A percentile compares a stretch with the other conserved stretches of the same genome.
Conservation (phyloP, 192 early-diverging fungal genomes). For the Fimicolochytrium jonesii region DNA sequence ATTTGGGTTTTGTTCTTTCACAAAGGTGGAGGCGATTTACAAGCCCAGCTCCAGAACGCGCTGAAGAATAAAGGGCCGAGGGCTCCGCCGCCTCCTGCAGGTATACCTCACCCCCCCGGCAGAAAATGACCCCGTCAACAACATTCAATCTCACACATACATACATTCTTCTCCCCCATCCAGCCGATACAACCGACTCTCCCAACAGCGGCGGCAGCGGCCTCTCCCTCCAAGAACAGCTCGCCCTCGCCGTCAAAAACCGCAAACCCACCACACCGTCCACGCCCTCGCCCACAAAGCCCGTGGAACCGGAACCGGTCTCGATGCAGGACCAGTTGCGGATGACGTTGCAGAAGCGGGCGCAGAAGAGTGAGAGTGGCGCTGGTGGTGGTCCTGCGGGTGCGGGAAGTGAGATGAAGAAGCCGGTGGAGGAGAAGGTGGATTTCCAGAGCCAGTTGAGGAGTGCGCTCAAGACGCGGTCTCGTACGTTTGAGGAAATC, state of each 20-base stretch:
- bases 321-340: slow-evolving; percentile 23
- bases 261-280: slow-evolving; percentile 6
- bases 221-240: slow-evolving; percentile 11
- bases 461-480: slow-evolving; percentile 13
- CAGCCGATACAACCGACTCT: too few species aligned
- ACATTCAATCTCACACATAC: too few species aligned
- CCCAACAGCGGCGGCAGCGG: slow-evolving; percentile 5
- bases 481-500: too few species aligned
- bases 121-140: too few species aligned
- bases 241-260: background rate
- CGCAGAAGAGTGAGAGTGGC: background rate
- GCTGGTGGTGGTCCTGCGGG: background rate
- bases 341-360: slow-evolving; percentile 18
- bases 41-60: slow-evolving; percentile 12
- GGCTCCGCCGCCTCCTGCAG: slow-evolving; percentile 1
- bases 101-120: too few species aligned
- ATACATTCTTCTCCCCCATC: too few species aligned
- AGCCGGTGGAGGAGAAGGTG: background rate
- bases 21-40: slow-evolving; percentile 1
- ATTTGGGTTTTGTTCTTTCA: background rate
- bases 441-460: slow-evolving; percentile 28
- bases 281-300: background rate
- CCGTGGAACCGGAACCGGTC: slow-evolving; percentile 4
- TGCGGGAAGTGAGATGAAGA: too few species aligned
- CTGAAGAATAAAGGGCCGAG: slow-evolving; percentile 2